Base-by-base conservation (phyloP, 805 yeast species). In the Barnettozyma vustinii region DNA sequence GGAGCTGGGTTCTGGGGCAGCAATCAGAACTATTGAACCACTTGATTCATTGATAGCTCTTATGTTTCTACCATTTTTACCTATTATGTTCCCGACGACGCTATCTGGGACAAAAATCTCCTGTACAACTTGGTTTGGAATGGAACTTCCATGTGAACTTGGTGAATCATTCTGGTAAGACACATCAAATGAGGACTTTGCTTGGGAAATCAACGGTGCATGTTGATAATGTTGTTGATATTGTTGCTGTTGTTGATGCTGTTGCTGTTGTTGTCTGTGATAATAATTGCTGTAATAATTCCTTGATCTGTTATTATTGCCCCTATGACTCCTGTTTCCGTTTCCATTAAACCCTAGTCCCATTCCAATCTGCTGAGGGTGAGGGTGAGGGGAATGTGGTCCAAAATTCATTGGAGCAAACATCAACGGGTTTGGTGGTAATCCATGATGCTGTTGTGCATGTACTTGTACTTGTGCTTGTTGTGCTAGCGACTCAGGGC, bases 11-110 rank as follows among this genome's bases (percentile, higher is more conserved):
- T 69, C 70, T 18, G 75, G 76, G 35, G 74, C 80, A 54, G 81
- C 87, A 47, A 89, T 84, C 54, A 80, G 78, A 25, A 89, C 87
- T 50, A 83, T 81, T 42, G 88, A 78, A 30, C 95, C 92, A 19
- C 92, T 80, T 26, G 79, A 73, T 51, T 81, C 83, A 53, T 92
- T 76, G 44, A 89, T 82, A 53, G 85, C 88, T 59, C 82, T 84
- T 50, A 89, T 83, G 56, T 83, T 85, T 58, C 84, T 80, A 18
- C 96, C 96, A 30, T 89, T 88, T 65, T 82, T 87, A 1, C 96
- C 96, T 51, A 89, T 89, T 25, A 89, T 83, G 37, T 87, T 79
- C 1, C 96, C 96, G 37, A 89, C 90, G 64, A 76, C 84, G 35
- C 79, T 79, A 60, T 83, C 83, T 21, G 95, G 90, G 40, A 89